A percentile compares a stretch with the other conserved stretches of the same genome.
Evolutionary conservation across 192 early-diverging fungal species (phyloP).

Genomic region (Phycomyces blakesleeanus): DNA sequence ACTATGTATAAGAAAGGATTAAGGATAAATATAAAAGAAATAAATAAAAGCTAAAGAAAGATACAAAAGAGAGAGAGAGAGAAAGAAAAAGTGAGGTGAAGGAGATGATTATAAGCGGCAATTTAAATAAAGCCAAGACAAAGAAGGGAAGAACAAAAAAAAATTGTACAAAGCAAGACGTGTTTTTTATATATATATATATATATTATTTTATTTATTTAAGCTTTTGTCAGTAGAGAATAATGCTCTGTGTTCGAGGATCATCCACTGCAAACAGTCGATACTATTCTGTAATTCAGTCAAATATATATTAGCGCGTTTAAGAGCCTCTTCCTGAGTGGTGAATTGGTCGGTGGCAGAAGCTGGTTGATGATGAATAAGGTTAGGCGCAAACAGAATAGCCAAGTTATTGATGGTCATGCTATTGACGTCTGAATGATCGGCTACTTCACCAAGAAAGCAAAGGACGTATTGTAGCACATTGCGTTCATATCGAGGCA

Average conservation of each 20-base stretch:
- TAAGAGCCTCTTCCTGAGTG: background rate
- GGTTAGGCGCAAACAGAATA: constrained; percentile 84
- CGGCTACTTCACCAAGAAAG: constrained; percentile 68
- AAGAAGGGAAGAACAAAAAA: too few species aligned
- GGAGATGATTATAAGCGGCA: too few species aligned
- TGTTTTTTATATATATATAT: too few species aligned
- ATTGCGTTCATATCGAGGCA: constrained; percentile 47
- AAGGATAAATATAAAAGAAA: too few species aligned
- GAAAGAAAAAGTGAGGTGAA: too few species aligned
- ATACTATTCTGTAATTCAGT: background rate
- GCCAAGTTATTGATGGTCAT: constrained; percentile 85
- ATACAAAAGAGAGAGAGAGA: too few species aligned
- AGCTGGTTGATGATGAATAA: constrained; percentile 44
- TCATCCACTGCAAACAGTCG: background rate
- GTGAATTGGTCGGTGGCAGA: background rate
- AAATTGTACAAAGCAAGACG: too few species aligned
- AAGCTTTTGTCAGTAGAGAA: too few species aligned
- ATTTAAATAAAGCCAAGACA: too few species aligned
- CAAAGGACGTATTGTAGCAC: constrained; percentile 62
- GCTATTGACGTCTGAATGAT: constrained; percentile 61
- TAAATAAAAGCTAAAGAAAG: too few species aligned
- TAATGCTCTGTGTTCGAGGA: background rate
- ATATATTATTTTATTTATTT: too few species aligned
- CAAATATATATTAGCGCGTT: background rate
- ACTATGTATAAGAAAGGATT: too few species aligned